Percentiles rank a stretch among this genome's conserved stretches.
Conservation (phyloP, 495 filamentous ascomycete species). For the Talaromyces liani region DNA sequence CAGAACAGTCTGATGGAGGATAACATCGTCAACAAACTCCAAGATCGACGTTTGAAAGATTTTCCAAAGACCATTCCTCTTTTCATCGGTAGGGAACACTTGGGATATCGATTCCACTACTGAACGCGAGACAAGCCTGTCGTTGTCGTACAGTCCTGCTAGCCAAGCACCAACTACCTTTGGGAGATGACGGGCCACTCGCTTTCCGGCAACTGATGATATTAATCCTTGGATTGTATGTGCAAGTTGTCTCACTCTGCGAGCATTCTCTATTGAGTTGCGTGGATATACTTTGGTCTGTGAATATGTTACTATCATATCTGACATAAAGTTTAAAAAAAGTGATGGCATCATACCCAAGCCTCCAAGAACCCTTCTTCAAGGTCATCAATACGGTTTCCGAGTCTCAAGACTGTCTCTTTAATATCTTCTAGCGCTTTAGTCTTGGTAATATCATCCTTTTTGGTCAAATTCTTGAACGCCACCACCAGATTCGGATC, state of each 20-base stretch:
- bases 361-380: slow-evolving; percentile 75
- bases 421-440: slow-evolving; percentile 87
- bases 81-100: slow-evolving; percentile 73
- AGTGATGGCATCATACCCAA: slow-evolving; percentile 58
- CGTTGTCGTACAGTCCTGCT: slow-evolving; percentile 77
- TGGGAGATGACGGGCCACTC: slow-evolving; percentile 69
- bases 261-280: slow-evolving; percentile 76
- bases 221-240: slow-evolving; percentile 69
- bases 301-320: slow-evolving; percentile 14
- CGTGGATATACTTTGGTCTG: slow-evolving; percentile 83
- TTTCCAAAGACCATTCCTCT: slow-evolving; percentile 65
- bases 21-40: slow-evolving; percentile 70
- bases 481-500: slow-evolving; percentile 76
- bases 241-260: slow-evolving; percentile 79
- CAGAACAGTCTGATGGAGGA: slow-evolving; percentile 63
- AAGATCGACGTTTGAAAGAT: slow-evolving; percentile 68
- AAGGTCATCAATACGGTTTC: slow-evolving; percentile 42
- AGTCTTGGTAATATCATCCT: slow-evolving; percentile 85
- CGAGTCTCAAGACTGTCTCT: slow-evolving; percentile 45
- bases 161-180: slow-evolving; percentile 80
- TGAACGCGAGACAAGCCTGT: slow-evolving; percentile 61
- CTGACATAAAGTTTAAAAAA: slow-evolving; percentile 1
- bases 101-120: slow-evolving; percentile 65
- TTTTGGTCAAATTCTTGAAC: slow-evolving; percentile 89
- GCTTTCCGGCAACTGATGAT: slow-evolving; percentile 63